These are phyloP conservation scores for Apiospora malaysiana DNA, from an alignment of 2,329 filamentous ascomycete species.

Conservation along the genomic window DNA sequence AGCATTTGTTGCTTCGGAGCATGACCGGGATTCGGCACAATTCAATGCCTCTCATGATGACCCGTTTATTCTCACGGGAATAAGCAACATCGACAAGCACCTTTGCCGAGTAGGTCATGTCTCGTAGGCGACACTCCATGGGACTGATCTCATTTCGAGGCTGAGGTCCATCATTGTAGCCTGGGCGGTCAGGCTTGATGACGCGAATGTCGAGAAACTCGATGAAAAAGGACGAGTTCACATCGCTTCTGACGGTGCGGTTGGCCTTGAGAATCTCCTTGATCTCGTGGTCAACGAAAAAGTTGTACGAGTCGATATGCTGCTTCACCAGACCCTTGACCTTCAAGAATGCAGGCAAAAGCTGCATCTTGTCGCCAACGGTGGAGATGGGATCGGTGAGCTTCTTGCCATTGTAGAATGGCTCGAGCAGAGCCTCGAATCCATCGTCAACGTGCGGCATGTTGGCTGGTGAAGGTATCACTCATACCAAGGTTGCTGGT, in stretches of 20 bases:
- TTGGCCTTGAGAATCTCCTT: conserved; percentile 97
- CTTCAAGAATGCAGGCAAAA: conserved; percentile 96
- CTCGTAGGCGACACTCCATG: conserved; percentile 93
- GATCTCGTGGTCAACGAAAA: conserved; percentile 94
- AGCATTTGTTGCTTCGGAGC: conserved; percentile 94
- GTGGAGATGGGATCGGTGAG: conserved; percentile 69
- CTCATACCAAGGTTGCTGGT: conserved; percentile 1
- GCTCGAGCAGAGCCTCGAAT: conserved; percentile 70
- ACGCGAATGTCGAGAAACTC: conserved; percentile 93
- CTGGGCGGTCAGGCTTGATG: conserved; percentile 78
- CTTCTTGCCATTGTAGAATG: conserved; percentile 72
- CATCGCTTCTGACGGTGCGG: conserved; percentile 85
- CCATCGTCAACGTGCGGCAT: conserved; percentile 57
- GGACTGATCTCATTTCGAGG: conserved; percentile 74
- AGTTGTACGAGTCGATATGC: conserved; percentile 98
- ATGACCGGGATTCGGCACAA: conserved; percentile 96
- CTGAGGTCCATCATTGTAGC: conserved; percentile 70
- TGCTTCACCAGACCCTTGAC: conserved; percentile 97
- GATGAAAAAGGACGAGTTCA: conserved; percentile 90
- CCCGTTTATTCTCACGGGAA: conserved; percentile 77
- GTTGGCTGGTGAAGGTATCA: not conserved
- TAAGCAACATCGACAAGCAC: conserved; percentile 94
- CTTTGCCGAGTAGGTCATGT: conserved; percentile 97
- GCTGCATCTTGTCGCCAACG: conserved; percentile 90
- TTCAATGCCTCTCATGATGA: conserved; percentile 76